These are phyloP conservation scores for Gyromitra esculenta DNA, from an alignment of 2,329 filamentous ascomycete species.

Conservation along the genomic window DNA sequence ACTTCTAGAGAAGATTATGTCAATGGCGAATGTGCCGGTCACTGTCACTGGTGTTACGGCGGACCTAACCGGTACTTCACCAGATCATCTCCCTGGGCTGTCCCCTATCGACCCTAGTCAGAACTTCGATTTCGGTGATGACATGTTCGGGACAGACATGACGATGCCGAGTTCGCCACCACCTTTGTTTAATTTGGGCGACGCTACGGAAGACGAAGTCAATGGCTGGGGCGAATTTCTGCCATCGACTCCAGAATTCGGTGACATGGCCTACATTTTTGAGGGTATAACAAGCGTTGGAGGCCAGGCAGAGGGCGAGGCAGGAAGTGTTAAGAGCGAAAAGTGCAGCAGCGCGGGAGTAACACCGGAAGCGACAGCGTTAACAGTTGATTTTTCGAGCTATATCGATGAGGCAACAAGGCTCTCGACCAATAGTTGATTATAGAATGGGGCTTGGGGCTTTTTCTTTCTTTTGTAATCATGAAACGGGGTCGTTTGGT, in stretches of 20 bases:
- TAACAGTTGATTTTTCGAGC: conserved; percentile 50
- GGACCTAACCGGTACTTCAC: conserved; percentile 33
- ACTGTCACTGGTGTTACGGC: conserved; percentile 57
- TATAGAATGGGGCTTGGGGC: background rate
- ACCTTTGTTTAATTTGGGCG: conserved; percentile 59
- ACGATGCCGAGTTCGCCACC: conserved; percentile 64
- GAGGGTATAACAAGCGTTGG: conserved; percentile 38
- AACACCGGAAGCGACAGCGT: conserved; percentile 22
- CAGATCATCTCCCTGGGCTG: conserved; percentile 46
- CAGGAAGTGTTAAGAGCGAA: conserved; percentile 38
- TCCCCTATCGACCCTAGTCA: conserved; percentile 53
- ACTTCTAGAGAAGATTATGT: conserved; percentile 60
- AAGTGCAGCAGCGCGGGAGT: conserved; percentile 34
- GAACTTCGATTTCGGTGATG: conserved; percentile 59
- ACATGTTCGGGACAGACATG: conserved; percentile 63
- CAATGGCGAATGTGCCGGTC: conserved; percentile 57
- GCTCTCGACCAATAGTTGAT: conserved; percentile 20
- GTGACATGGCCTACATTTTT: conserved; percentile 47
- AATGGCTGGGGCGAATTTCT: conserved; percentile 53
- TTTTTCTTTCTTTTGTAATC: conserved; percentile 8
- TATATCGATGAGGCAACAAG: conserved; percentile 49
- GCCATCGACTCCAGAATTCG: conserved; percentile 46
- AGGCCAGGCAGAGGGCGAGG: conserved; percentile 10
- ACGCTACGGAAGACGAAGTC: conserved; percentile 56
- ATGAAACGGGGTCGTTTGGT: conserved; percentile 13